A percentile compares a stretch with the other conserved stretches of the same genome.
These are phyloP conservation scores for Tetradesmus lagerheimii DNA, from an alignment of 139 green algal species.

Conservation along the genomic window DNA sequence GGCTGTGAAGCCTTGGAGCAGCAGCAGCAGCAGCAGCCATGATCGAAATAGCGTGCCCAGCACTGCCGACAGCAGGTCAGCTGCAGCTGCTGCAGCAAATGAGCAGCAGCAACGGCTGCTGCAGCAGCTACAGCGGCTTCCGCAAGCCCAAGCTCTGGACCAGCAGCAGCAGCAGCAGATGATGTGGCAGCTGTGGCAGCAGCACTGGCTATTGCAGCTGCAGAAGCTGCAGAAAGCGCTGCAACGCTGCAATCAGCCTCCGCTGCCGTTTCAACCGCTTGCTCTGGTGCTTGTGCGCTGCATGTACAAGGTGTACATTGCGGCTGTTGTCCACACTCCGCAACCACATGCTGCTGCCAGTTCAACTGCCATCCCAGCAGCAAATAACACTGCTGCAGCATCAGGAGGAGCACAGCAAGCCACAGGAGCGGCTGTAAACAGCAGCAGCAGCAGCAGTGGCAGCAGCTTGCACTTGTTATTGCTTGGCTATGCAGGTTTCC, in stretches of 20 bases:
- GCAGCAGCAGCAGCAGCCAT: background rate
- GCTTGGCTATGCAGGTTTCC: background rate
- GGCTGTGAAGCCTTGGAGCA: background rate
- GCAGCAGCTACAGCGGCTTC: background rate
- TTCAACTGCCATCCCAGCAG: background rate
- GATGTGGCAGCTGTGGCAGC: background rate
- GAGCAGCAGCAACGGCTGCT: background rate
- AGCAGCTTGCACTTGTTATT: constrained; percentile 18
- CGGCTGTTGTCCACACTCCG: background rate
- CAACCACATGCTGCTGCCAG: background rate
- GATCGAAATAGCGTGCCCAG: background rate
- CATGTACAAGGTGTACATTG: constrained; percentile 32
- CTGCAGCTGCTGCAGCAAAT: background rate
- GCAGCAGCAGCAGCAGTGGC: background rate
- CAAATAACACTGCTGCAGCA: too few relatives aligned
- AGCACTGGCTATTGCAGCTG: background rate
- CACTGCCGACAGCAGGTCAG: background rate
- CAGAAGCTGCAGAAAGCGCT: background rate
- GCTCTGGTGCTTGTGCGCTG: constrained; percentile 10
- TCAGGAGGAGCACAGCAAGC: background rate
- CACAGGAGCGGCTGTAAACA: background rate
- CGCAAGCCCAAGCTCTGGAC: background rate
- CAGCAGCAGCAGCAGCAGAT: background rate
- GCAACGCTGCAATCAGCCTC: background rate
- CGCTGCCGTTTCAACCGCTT: background rate